Evolutionary conservation across 2,329 filamentous ascomycete genomes (phyloP), one percentile per base, ranked within the genome.

Genomic region (Torrubiellomyces zombiae): DNA sequence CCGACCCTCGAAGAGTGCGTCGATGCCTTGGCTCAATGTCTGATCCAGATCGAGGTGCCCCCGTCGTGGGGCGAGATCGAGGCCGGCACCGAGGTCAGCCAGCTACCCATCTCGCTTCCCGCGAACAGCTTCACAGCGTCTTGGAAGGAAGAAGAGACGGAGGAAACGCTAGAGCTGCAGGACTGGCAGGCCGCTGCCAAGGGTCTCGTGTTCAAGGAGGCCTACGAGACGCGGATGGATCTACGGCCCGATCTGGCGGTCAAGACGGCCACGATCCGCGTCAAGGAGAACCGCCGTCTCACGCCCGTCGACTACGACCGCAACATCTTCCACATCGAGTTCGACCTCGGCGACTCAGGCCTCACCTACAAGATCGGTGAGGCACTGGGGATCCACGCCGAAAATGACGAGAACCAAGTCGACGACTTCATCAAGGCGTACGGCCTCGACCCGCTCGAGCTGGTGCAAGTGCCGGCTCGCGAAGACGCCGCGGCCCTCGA

Each of bases 241-340:
- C 70, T 98, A 20, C 79, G 89, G 27, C 89, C 89, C 8, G 89
- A 98, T 43, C 60, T 92, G 27, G 58, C 76, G 7, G 72, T 81
- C 44, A 83, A 86, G 67, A 95, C 86, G 2, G 75, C 68, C 42
- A 80, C 82, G 20, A 77, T 94, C 27, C 76, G 73, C 27, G 85
- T 98, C 51, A 82, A 91, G 60, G 89, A 95, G 60, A 94, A 92
- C 58, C 80, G 89, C 33, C 74, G 89, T 35, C 67, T 98, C 28
- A 98, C 89, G 0, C 89, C 89, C 3, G 43, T 55, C 14, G 77
- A 74, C 16, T 98, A 98, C 47, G 85, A 95, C 52, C 82, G 89
- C 40, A 94, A 98, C 64, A 95, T 98, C 53, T 98, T 98, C 75
- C 89, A 98, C 58, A 95, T 98, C 34, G 89, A 98, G 55, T 98